phyloP scores from a whole-genome alignment of 352 stramenopile species.

The Thraustotheca clavata region DNA sequence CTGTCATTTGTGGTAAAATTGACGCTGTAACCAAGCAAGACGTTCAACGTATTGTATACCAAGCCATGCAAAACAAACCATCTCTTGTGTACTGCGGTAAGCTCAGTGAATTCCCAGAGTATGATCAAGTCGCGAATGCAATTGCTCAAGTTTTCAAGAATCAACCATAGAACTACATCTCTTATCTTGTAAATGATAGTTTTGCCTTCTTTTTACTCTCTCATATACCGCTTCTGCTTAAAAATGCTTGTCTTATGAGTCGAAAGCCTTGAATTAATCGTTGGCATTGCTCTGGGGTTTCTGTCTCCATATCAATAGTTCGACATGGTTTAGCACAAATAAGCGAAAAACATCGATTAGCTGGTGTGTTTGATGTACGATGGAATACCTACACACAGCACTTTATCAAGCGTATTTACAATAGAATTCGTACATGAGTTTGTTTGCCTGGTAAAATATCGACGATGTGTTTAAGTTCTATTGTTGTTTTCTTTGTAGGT shows the following conservation, averaged over 20 bases:
- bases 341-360: slow-evolving; percentile 48
- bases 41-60: slow-evolving; percentile 67
- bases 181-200: neutral
- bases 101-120: slow-evolving; percentile 64
- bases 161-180: neutral
- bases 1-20: slow-evolving; percentile 82
- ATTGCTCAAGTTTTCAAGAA: slow-evolving; percentile 53
- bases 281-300: slow-evolving; percentile 41
- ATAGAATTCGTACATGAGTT: slow-evolving; percentile 4
- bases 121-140: slow-evolving; percentile 69
- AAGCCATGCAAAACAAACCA: slow-evolving; percentile 64
- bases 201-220: neutral
- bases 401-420: neutral
- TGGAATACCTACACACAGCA: slow-evolving; percentile 30
- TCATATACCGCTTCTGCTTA: too few species aligned
- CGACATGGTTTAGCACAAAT: slow-evolving; percentile 61
- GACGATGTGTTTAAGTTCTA: slow-evolving; percentile 16
- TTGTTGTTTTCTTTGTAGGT: slow-evolving; percentile 7
- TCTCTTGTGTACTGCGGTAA: slow-evolving; percentile 83
- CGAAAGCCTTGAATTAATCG: slow-evolving; percentile 46
- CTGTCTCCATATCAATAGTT: slow-evolving; percentile 53
- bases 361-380: slow-evolving; percentile 27
- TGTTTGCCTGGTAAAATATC: slow-evolving; percentile 12
- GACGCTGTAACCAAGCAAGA: slow-evolving; percentile 79
- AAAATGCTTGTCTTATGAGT: slow-evolving; percentile 26